A percentile compares a stretch with the other conserved stretches of the same genome.
phyloP scores from a whole-genome alignment of 163 green algal species.

The Scenedesmus sp. region DNA sequence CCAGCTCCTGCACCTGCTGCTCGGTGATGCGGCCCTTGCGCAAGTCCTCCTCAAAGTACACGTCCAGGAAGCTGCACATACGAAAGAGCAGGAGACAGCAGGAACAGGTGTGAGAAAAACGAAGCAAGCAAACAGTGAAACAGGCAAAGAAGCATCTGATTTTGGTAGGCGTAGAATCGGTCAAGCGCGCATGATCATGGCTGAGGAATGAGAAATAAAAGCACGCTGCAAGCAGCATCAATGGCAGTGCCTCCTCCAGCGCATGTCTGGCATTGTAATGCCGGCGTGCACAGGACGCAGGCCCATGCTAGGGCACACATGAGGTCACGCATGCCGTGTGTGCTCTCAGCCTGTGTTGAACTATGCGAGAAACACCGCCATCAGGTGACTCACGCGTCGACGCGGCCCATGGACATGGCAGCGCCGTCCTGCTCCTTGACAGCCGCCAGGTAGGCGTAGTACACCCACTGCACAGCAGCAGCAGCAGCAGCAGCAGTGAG shows the following conservation, averaged over 20 bases:
- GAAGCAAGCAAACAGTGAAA: background rate
- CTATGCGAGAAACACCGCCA: background rate
- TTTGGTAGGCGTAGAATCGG: too few relatives aligned
- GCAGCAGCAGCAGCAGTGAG: background rate
- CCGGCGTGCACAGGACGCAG: too few relatives aligned
- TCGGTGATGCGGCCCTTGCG: conserved; percentile 65
- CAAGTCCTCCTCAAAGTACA: conserved; percentile 79
- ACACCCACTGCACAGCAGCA: conserved; percentile 80
- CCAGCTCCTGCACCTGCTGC: conserved; percentile 78
- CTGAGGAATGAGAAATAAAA: too few relatives aligned
- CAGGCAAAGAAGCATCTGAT: too few relatives aligned
- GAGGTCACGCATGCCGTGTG: too few relatives aligned
- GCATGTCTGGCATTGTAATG: too few relatives aligned
- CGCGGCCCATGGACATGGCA: conserved; percentile 76
- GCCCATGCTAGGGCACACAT: too few relatives aligned
- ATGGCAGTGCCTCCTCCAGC: too few relatives aligned
- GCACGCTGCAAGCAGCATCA: too few relatives aligned
- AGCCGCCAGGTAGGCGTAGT: conserved; percentile 81
- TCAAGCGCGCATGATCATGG: too few relatives aligned
- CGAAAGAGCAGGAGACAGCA: background rate
- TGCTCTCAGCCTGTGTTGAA: too few relatives aligned
- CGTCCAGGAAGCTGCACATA: conserved; percentile 73
- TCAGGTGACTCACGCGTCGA: conserved; percentile 12
- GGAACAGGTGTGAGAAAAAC: too few relatives aligned
- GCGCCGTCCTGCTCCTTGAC: conserved; percentile 87